These are phyloP conservation scores for Tulasnella sp. DNA, from an alignment of 768 basidiomycete species.

Conservation along the genomic window DNA sequence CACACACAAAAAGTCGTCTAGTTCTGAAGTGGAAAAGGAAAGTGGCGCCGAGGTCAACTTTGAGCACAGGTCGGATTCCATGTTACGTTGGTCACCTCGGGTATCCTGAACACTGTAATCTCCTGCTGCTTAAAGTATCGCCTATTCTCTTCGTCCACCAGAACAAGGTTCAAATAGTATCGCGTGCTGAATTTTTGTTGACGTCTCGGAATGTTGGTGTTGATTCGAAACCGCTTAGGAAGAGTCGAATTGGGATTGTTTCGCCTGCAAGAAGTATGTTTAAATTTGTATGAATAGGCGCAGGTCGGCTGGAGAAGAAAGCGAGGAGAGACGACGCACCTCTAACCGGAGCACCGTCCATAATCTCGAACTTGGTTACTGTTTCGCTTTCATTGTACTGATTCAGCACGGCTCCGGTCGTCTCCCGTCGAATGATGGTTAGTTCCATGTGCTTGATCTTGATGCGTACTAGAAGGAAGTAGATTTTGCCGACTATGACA, in stretches of 20 bases:
- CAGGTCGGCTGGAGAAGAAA: background rate
- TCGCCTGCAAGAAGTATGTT: conserved; percentile 55
- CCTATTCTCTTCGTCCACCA: conserved; percentile 97
- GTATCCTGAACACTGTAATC: conserved; percentile 90
- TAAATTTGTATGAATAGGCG: background rate
- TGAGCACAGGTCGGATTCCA: background rate
- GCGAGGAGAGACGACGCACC: conserved; percentile 39
- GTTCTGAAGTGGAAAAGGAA: background rate
- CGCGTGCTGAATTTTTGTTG: conserved; percentile 99
- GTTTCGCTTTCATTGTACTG: conserved; percentile 99
- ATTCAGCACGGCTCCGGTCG: conserved; percentile 96
- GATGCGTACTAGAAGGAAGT: conserved; percentile 97
- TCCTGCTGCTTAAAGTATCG: conserved; percentile 98
- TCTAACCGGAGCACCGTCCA: conserved; percentile 56
- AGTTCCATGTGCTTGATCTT: conserved; percentile 99
- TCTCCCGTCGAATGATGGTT: conserved; percentile 96
- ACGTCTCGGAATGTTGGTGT: conserved; percentile 99
- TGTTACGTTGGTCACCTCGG: conserved; percentile 40
- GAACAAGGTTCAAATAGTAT: conserved; percentile 95
- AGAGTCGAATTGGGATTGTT: conserved; percentile 95
- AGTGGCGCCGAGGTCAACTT: background rate
- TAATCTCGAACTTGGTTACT: conserved; percentile 75
- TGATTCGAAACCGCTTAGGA: conserved; percentile 96
- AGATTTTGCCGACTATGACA: conserved; percentile 99
- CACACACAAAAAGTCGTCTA: background rate